Conservation (phyloP, 1,284 basidiomycete genomes). For the Sanghuangporus weigelae region DNA sequence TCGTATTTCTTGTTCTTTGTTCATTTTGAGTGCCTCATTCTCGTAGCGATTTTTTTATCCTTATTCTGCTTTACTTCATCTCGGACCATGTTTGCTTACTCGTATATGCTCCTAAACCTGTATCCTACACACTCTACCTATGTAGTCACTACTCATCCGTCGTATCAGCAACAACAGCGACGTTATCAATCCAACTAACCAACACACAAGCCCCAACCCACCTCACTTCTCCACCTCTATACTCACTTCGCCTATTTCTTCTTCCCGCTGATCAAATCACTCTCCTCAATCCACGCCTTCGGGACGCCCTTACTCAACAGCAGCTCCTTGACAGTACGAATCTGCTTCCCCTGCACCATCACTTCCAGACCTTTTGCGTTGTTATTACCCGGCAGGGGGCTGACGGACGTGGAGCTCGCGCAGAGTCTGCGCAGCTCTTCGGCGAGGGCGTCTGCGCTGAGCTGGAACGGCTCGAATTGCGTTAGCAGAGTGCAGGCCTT, state of each 20-base stretch:
- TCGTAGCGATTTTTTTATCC: background rate
- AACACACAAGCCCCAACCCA: background rate
- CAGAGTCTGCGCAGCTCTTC: constrained; percentile 75
- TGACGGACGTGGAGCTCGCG: constrained; percentile 71
- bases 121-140: background rate
- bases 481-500: constrained; percentile 74
- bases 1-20: background rate
- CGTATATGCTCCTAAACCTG: background rate
- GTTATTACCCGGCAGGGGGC: constrained; percentile 41
- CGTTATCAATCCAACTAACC: background rate
- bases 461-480: constrained; percentile 71
- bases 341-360: constrained; percentile 79
- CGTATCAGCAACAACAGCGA: too few relatives aligned
- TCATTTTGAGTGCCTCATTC: background rate
- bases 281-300: constrained; percentile 68
- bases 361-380: constrained; percentile 51
- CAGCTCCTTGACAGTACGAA: constrained; percentile 59
- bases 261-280: constrained; percentile 33
- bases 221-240: background rate
- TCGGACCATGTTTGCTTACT: background rate
- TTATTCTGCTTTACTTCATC: background rate
- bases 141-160: too few relatives aligned
- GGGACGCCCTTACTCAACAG: constrained; percentile 68
- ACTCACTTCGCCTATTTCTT: constrained; percentile 36
- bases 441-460: constrained; percentile 67